Base-by-base conservation (phyloP, 164 flowering plant genomes). In the Dillenia suffruticosa region DNA sequence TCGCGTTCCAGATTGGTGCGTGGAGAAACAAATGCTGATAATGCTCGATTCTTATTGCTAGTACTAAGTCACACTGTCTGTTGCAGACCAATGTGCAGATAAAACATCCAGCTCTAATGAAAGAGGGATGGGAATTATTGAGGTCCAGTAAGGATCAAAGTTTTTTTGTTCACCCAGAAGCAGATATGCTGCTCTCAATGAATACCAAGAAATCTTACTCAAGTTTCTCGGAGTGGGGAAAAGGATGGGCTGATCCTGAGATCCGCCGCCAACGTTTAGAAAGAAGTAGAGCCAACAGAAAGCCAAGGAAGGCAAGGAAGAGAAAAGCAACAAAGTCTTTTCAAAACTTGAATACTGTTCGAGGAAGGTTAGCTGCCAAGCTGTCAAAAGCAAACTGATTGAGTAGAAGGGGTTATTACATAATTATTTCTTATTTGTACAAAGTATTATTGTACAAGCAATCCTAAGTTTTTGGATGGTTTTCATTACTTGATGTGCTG, bases 231-330 rank as follows among this genome's bases (percentile, higher is more conserved):
- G 93, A 88, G 13, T 88, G 94, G 96, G 92, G 94, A 45, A 81
- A 72, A 75, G 98, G 98, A 44, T 88, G 97, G 98, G 98, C 98
- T 46, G 94, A 93, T 80, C 97, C 98, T 49, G 87, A 82, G 75
- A 88, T 88, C 61, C 92, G 97, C 16, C 82, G 81, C 10, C 84
- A 84, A 63, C 84, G 97, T 46, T 70, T 92, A 32, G 71, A 53
- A 55, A 73, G 60, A 61, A 75, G 44, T 66, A 70, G 49, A 66
- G 12, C 52, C 1, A 65, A 62, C 52, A 84, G 73, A 62, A 71
- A 67, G 52, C 70, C 72, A 51, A 43, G 75, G 56, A 71, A 67
- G 44, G 54, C 59, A 32, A 51, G 70, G 58, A 72, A 63, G 46
- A 69, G 76, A 54, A 76, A 57, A 47, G 59, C 70, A 16, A 68